Conservation (phyloP, 2,329 filamentous ascomycete genomes). For the Aspergillus pseudoviridinutans region DNA sequence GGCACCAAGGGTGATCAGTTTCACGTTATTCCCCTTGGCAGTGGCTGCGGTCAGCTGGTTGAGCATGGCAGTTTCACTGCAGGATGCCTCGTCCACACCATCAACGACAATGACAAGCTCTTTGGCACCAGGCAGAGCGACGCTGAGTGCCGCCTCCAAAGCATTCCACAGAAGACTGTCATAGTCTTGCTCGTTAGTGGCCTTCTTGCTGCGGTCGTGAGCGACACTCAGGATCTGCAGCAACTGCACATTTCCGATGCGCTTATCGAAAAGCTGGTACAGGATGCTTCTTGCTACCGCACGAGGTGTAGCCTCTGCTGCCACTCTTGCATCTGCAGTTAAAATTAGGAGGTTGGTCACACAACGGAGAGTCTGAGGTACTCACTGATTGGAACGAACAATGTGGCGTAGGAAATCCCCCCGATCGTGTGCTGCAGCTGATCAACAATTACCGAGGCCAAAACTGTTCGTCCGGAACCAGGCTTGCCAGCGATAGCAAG, state of each 20-base stretch:
- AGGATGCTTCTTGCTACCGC: constrained; percentile 36
- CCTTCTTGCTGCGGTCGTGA: constrained; percentile 22
- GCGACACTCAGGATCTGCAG: constrained; percentile 34
- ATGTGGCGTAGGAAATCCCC: constrained; percentile 30
- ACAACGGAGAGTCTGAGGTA: neutral
- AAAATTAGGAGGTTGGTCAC: neutral
- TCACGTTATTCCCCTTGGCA: constrained; percentile 21
- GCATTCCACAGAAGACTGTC: constrained; percentile 37
- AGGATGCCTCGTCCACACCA: constrained; percentile 35
- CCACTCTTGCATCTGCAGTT: constrained; percentile 27
- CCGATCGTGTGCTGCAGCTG: constrained; percentile 36
- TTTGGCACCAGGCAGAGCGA: constrained; percentile 28
- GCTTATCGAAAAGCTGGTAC: constrained; percentile 35
- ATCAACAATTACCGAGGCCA: constrained; percentile 39
- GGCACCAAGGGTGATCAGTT: constrained; percentile 29
- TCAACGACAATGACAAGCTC: constrained; percentile 38
- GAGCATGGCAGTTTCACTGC: constrained; percentile 27
- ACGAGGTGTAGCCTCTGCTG: constrained; percentile 26
- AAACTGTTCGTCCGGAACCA: constrained; percentile 38
- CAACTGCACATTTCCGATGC: constrained; percentile 39
- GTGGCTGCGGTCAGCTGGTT: constrained; percentile 23
- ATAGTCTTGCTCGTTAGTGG: constrained; percentile 25
- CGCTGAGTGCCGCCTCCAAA: constrained; percentile 25
- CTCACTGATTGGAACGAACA: constrained; percentile 37
- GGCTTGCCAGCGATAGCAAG: constrained; percentile 43